These are phyloP conservation scores for Alternaria sp. DNA, from an alignment of 2,329 filamentous ascomycete genomes.

Conservation along the genomic window DNA sequence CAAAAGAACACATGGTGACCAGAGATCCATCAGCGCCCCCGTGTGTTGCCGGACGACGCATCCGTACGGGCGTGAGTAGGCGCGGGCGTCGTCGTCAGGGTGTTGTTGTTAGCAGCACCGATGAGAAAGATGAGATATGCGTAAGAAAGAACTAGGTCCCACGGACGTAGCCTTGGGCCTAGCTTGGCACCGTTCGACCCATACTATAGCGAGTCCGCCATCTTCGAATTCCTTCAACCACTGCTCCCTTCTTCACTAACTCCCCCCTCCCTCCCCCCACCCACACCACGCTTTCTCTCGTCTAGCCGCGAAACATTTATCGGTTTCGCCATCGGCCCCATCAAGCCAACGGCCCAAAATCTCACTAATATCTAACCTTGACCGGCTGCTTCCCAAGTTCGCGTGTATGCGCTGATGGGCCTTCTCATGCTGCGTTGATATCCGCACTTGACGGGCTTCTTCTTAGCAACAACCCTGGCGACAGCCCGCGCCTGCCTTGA, in stretches of 20 bases:
- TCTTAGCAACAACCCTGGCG: constrained; percentile 39
- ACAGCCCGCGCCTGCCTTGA: constrained; percentile 34
- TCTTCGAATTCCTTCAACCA: constrained; percentile 40
- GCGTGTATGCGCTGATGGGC: constrained; percentile 47
- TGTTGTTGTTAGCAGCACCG: constrained; percentile 24
- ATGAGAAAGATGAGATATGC: constrained; percentile 34
- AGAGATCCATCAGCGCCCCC: constrained; percentile 15
- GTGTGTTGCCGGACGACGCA: constrained; percentile 11
- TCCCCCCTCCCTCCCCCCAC: not conserved
- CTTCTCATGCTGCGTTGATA: constrained; percentile 51
- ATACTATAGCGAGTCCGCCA: constrained; percentile 31
- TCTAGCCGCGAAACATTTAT: constrained; percentile 16
- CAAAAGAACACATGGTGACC: constrained; percentile 11
- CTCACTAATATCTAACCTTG: constrained; percentile 25
- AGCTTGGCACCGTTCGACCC: constrained; percentile 32
- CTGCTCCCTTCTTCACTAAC: constrained; percentile 33
- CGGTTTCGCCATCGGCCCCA: constrained; percentile 33
- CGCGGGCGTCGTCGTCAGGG: constrained; percentile 18
- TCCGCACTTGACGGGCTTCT: constrained; percentile 40
- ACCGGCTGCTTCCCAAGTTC: constrained; percentile 33
- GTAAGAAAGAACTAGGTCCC: constrained; percentile 37
- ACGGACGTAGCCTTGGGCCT: constrained; percentile 31
- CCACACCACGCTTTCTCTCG: constrained; percentile 27
- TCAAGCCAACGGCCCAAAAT: constrained; percentile 18
- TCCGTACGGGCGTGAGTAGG: constrained; percentile 21